Conservation (phyloP, 2,329 filamentous ascomycete species). For the Paecilomyces dactylethromorphus region DNA sequence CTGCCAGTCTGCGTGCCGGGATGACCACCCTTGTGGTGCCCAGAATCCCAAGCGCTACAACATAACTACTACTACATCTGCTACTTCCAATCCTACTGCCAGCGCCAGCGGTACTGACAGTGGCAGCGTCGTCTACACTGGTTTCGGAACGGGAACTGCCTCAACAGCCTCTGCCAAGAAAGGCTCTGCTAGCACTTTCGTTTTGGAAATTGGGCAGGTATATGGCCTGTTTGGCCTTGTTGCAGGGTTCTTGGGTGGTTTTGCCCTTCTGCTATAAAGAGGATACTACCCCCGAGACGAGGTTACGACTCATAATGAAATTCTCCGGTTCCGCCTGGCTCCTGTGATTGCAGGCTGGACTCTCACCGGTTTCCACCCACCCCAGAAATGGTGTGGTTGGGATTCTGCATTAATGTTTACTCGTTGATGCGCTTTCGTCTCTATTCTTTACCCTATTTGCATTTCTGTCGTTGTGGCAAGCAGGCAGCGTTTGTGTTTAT, state of each 20-base stretch:
- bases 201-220: conserved; percentile 48
- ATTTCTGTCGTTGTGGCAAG: not conserved
- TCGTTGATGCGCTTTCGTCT: not conserved
- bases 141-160: conserved; percentile 34
- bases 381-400: not conserved
- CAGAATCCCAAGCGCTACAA: conserved; percentile 51
- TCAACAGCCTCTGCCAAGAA: conserved; percentile 27
- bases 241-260: conserved; percentile 51
- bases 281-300: not conserved
- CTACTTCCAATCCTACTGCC: conserved; percentile 25
- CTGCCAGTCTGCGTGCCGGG: conserved; percentile 47
- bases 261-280: conserved; percentile 46
- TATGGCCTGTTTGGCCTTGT: conserved; percentile 52
- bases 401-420: not conserved
- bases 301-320: not conserved
- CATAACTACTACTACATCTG: conserved; percentile 36
- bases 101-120: conserved; percentile 25
- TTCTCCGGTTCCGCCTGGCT: not conserved
- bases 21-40: conserved; percentile 56
- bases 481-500: not conserved
- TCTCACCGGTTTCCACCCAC: not conserved
- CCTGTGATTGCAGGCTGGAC: not conserved
- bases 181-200: conserved; percentile 28
- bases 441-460: not conserved
- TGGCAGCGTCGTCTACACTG: conserved; percentile 36